Evolutionary conservation across 139 green algal species (phyloP), one percentile per base, ranked within the genome.

Genomic region (Desmodesmus armatus): DNA sequence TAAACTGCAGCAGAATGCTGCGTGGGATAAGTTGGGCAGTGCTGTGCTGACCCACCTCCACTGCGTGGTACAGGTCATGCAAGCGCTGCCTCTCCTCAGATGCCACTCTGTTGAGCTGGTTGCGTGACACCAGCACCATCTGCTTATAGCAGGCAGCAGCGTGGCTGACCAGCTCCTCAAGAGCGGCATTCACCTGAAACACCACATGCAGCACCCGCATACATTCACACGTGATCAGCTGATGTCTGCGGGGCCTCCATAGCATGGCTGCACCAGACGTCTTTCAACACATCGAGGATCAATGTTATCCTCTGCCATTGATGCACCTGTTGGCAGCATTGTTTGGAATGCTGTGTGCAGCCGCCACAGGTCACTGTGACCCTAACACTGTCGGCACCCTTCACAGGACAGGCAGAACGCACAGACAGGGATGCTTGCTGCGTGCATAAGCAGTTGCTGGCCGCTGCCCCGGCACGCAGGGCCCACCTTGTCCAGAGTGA

Each of bases 151-250:
- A 95, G 17, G 80, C 82, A 40, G 93, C 88, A n/a, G 93, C 91
- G 55, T 89, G 67, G 4, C 17, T 74, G 0, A 91, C 92, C 53
- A 93, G 39, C 80, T 97, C 93, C 41, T 96, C 93, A 21, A 97
- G n/a, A 0, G 94, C 93, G 0, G 90, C 86, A 70, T 97, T 97
- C 11, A 96, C 88, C 90, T 93, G 87, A 53, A n/a, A 35, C 21
- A 65, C 31, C 63, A 72, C 6, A 41, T 11, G 29, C 29, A 40
- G n/a, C 7, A 71, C n/a, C n/a, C n/a, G n/a, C n/a, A n/a, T n/a
- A n/a, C n/a, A n/a, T n/a, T n/a, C n/a, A n/a, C n/a, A n/a, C n/a
- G n/a, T n/a, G n/a, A n/a, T n/a, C n/a, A n/a, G n/a, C n/a, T n/a
- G n/a, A n/a, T n/a, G n/a, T n/a, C n/a, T n/a, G n/a, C n/a, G n/a